Percentiles rank a stretch among this genome's conserved stretches.
phyloP scores from a whole-genome alignment of 768 basidiomycete species.

The Hemileccinum rubropunctum region DNA sequence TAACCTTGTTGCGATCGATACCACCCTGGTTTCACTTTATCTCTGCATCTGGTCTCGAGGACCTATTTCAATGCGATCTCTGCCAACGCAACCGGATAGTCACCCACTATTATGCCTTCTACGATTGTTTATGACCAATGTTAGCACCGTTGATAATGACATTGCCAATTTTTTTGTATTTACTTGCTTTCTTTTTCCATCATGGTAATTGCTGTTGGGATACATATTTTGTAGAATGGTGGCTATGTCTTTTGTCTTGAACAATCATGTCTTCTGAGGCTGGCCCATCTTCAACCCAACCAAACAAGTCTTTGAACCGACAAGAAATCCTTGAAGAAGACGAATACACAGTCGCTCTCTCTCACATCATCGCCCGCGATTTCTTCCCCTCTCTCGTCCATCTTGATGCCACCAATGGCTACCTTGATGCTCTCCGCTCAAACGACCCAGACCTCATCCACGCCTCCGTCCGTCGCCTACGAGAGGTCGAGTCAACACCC shows the following conservation, averaged over 20 bases:
- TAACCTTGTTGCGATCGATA: constrained; percentile 10
- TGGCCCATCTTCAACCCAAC: constrained; percentile 14
- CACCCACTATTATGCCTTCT: constrained; percentile 16
- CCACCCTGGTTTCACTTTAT: constrained; percentile 7
- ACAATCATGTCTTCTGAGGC: constrained; percentile 31
- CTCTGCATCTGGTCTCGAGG: constrained; percentile 22
- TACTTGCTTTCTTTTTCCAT: constrained; percentile 3
- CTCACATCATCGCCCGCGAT: constrained; percentile 92
- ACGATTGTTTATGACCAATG: constrained; percentile 26
- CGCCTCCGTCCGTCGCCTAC: constrained; percentile 70
- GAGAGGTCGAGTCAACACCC: constrained; percentile 60
- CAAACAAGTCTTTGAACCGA: constrained; percentile 61
- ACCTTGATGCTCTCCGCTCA: constrained; percentile 76
- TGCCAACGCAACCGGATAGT: constrained; percentile 6
- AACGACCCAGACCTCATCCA: constrained; percentile 75
- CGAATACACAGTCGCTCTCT: constrained; percentile 88
- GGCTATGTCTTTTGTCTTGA: constrained; percentile 11
- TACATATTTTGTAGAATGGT: constrained; percentile 18
- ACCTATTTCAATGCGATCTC: constrained; percentile 17
- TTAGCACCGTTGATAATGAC: constrained; percentile 22
- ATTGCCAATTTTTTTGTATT: constrained; percentile 14
- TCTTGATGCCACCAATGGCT: constrained; percentile 83
- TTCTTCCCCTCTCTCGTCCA: constrained; percentile 95
- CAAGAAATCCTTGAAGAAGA: constrained; percentile 86
- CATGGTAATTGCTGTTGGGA: neutral